phyloP scores from a whole-genome alignment of 1,284 basidiomycete genomes.

The Taiwanofungus camphoratus region DNA sequence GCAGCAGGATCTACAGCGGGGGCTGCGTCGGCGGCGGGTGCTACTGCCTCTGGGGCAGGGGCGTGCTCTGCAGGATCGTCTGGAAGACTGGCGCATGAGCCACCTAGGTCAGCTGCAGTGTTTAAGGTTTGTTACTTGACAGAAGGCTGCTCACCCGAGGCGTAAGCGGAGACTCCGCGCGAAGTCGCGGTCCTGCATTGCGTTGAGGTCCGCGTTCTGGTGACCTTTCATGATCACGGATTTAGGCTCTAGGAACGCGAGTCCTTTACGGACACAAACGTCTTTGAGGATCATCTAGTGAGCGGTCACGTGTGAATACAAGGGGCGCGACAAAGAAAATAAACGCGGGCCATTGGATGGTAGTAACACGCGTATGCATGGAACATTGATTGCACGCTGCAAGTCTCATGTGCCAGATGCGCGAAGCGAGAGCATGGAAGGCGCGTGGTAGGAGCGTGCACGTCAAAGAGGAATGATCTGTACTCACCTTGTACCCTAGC shows the following conservation, averaged over 20 bases:
- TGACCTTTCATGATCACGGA: slow-evolving; percentile 55
- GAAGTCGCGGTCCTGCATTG: slow-evolving; percentile 47
- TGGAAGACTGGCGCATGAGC: neutral
- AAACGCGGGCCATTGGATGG: too few species aligned
- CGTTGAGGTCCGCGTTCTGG: slow-evolving; percentile 53
- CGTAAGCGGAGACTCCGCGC: slow-evolving; percentile 47
- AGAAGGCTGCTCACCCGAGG: slow-evolving; percentile 45
- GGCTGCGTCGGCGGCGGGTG: slow-evolving; percentile 7
- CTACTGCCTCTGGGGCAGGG: slow-evolving; percentile 1
- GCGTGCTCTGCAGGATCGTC: slow-evolving; percentile 12
- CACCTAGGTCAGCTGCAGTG: neutral
- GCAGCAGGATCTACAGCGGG: neutral
- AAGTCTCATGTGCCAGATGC: neutral
- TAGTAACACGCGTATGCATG: neutral
- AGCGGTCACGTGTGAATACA: neutral
- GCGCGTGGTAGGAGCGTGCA: neutral
- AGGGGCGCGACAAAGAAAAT: neutral
- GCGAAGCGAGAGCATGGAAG: too few species aligned
- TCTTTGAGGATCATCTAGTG: slow-evolving; percentile 59
- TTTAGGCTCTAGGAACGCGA: slow-evolving; percentile 62
- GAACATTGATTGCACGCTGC: neutral
- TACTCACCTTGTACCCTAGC: slow-evolving; percentile 65
- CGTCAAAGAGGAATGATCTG: neutral
- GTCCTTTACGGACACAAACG: slow-evolving; percentile 54
- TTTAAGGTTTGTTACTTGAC: neutral